phyloP scores from a whole-genome alignment of 441 rosid genomes.

The Euphorbia corollata region DNA sequence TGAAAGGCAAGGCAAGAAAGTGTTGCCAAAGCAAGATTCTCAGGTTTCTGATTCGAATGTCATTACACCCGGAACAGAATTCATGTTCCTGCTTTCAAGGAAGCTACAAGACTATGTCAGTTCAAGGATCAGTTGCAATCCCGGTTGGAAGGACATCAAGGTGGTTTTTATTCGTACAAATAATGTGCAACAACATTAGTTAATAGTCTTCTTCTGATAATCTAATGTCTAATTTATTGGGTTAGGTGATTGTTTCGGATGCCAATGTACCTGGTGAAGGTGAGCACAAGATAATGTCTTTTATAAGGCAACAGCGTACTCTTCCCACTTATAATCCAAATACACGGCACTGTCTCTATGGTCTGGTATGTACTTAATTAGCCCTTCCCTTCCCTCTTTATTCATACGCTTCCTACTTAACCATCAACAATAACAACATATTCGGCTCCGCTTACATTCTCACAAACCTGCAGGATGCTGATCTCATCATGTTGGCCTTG shows the following conservation, averaged over 20 bases:
- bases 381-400: not conserved
- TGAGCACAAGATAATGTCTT: slow-evolving; percentile 34
- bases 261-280: slow-evolving; percentile 31
- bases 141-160: slow-evolving; percentile 43
- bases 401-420: not conserved
- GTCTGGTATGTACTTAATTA: slow-evolving; percentile 18
- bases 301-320: slow-evolving; percentile 26
- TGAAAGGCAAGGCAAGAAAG: not conserved
- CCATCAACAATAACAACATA: not conserved
- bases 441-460: not conserved
- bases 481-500: slow-evolving; percentile 30
- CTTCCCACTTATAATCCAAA: slow-evolving; percentile 28
- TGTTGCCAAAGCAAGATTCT: not conserved
- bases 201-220: no score
- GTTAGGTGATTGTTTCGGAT: slow-evolving; percentile 31
- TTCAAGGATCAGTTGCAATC: slow-evolving; percentile 36
- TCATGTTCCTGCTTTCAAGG: slow-evolving; percentile 41
- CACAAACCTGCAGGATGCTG: slow-evolving; percentile 25
- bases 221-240: not conserved
- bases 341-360: slow-evolving; percentile 29
- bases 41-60: slow-evolving; percentile 29
- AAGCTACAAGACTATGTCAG: slow-evolving; percentile 40
- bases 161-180: slow-evolving; percentile 16
- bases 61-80: slow-evolving; percentile 54
- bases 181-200: not conserved